Conservation (phyloP, 208 protist genomes). For the Wallacemonas sp. region DNA sequence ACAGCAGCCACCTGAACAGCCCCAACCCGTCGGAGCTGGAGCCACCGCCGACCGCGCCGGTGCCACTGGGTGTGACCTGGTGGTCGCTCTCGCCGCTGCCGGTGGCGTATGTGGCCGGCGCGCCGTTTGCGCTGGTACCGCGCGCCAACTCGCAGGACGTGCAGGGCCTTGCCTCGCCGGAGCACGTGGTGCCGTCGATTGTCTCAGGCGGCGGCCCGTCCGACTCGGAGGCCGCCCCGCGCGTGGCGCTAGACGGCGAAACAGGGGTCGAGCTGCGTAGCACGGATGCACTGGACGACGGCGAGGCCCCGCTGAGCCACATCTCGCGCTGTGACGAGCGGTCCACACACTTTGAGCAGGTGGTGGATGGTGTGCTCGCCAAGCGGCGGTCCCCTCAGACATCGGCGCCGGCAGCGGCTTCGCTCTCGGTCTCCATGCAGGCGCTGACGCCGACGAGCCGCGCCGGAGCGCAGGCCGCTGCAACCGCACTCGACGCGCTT, state of each 20-base stretch:
- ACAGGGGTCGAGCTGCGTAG: neutral
- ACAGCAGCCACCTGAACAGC: too few species aligned
- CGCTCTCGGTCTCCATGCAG: neutral
- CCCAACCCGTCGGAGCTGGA: too few species aligned
- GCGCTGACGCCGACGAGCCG: neutral
- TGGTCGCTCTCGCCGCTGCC: constrained; percentile 47
- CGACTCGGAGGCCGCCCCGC: neutral
- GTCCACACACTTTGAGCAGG: constrained; percentile 1
- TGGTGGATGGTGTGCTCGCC: constrained; percentile 10
- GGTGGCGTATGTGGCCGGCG: constrained; percentile 30
- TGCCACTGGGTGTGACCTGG: constrained; percentile 38
- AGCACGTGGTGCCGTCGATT: constrained; percentile 34
- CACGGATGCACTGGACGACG: too few species aligned
- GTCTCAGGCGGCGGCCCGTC: neutral
- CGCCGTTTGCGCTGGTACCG: constrained; percentile 32
- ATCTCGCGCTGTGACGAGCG: neutral
- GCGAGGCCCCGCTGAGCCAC: neutral
- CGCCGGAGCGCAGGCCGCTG: too few species aligned
- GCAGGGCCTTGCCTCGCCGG: constrained; percentile 27
- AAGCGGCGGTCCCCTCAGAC: neutral
- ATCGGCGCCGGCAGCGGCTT: neutral
- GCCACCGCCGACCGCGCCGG: too few species aligned
- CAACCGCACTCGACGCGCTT: neutral
- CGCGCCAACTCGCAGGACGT: constrained; percentile 35
- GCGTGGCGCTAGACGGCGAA: neutral